Percentiles rank a stretch among this genome's conserved stretches.
These are phyloP conservation scores for Stachybotrys echinatus DNA, from an alignment of 2,329 filamentous ascomycete genomes.

Conservation along the genomic window DNA sequence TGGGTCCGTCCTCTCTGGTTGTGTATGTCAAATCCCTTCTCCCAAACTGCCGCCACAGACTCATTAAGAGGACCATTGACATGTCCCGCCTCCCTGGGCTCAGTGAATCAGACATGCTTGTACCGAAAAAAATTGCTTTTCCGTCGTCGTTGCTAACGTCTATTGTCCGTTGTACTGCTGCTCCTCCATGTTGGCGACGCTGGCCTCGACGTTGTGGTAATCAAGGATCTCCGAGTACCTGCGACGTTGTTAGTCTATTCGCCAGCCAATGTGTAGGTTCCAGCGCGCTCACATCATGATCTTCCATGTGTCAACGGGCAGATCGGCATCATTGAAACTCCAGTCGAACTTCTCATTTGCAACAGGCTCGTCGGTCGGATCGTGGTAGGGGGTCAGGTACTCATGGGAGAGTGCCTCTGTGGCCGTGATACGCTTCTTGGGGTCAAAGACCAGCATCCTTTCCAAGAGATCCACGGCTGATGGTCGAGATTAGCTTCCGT, in stretches of 20 bases:
- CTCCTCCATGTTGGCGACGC: conserved; percentile 30
- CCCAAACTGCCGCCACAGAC: neutral
- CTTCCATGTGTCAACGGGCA: conserved; percentile 99
- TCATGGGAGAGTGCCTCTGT: conserved; percentile 82
- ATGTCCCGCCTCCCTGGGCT: neutral
- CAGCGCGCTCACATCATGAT: conserved; percentile 85
- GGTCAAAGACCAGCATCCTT: conserved; percentile 96
- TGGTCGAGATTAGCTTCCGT: neutral
- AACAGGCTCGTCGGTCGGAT: conserved; percentile 91
- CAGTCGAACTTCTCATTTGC: conserved; percentile 98
- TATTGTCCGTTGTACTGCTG: conserved; percentile 29
- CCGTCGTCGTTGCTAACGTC: neutral
- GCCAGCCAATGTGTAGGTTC: neutral
- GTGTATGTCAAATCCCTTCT: conserved; percentile 1
- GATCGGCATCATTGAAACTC: conserved; percentile 97
- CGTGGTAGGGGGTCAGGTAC: conserved; percentile 94
- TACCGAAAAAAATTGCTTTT: too few relatives aligned
- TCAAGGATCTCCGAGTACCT: conserved; percentile 99
- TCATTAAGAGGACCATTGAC: neutral
- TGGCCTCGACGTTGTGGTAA: conserved; percentile 85
- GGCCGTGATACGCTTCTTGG: conserved; percentile 90
- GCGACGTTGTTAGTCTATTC: conserved; percentile 3
- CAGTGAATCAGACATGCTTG: neutral
- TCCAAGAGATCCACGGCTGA: conserved; percentile 92
- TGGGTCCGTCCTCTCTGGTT: conserved; percentile 3